Evolutionary conservation across 257 asterid species (phyloP), one percentile per base, ranked within the genome.

Genomic region (Marsdenia floribunda): DNA sequence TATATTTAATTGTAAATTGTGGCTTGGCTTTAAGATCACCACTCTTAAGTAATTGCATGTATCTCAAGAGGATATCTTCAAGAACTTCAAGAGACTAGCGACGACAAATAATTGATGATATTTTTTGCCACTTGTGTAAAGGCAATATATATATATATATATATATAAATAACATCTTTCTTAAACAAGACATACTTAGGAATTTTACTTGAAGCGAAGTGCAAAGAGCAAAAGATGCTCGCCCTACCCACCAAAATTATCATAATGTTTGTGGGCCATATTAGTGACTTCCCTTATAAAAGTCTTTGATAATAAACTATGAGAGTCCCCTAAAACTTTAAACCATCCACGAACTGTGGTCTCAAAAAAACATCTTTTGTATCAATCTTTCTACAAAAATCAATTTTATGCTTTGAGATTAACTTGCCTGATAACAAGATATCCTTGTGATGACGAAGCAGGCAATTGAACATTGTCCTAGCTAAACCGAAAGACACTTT

Each of bases 361-460:
- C 75, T 90, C 97, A 37, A 91, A 90, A 68, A 91, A 29, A 29
- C 33, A 29, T 29, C 33, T 29, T 29, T 0, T 29, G 33, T 29
- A 29, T 29, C 33, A 29, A 29, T 29, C 33, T 29, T 29, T 29
- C 33, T 29, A 29, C 33, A 29, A 29, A 29, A 29, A 29, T 29
- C 33, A 29, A 29, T 1, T 29, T 29, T 29, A 29, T 29, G 33
- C 33, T 29, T 29, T 29, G 33, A 29, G 22, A 94, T 94, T 14
- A 94, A 94, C 55, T 85, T 94, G 26, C 99, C 97, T 0, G 97
- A 94, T 55, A 94, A 94, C 68, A 97, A 94, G 83, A 94, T 94
- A 35, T 94, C 99, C 14, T 12, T 94, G 80, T 86, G 83, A 84
- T 78, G 83, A 84, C 78, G 81, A 72, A 91, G 88, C 65, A 92